Evolutionary conservation across 75 land plant genomes (phyloP).

Genomic region (Adiantum capillusveneris): DNA sequence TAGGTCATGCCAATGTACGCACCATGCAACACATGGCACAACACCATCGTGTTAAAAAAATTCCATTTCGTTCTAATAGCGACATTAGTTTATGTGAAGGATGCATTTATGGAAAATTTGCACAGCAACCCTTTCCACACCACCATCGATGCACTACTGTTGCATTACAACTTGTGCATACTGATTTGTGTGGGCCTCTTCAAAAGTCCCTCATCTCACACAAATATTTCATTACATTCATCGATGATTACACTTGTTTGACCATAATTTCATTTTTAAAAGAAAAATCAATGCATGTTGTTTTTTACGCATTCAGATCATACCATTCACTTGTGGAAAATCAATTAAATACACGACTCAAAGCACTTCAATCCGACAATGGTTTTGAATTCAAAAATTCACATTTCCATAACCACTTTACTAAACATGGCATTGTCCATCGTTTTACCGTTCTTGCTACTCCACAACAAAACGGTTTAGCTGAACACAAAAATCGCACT

Average conservation of each 20-base stretch:
- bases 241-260: background rate
- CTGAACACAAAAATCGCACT: slow-evolving; percentile 1
- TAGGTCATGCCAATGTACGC: no score
- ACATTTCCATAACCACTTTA: background rate
- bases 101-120: background rate
- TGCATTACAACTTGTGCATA: background rate
- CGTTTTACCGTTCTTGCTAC: no score
- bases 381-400: background rate
- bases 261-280: background rate
- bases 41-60: no score
- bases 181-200: background rate
- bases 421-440: background rate
- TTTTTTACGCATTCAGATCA: background rate
- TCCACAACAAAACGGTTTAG: slow-evolving; percentile 5
- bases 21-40: no score
- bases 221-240: background rate
- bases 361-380: background rate
- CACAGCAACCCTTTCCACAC: background rate
- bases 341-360: background rate
- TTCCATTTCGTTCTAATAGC: no score
- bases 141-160: background rate
- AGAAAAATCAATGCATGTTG: background rate
- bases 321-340: slow-evolving; percentile 4
- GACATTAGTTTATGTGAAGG: background rate
- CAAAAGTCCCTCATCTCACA: background rate